Evolutionary conservation across 768 basidiomycete species (phyloP), one percentile per base, ranked within the genome.

Genomic region (Suillus plorans): DNA sequence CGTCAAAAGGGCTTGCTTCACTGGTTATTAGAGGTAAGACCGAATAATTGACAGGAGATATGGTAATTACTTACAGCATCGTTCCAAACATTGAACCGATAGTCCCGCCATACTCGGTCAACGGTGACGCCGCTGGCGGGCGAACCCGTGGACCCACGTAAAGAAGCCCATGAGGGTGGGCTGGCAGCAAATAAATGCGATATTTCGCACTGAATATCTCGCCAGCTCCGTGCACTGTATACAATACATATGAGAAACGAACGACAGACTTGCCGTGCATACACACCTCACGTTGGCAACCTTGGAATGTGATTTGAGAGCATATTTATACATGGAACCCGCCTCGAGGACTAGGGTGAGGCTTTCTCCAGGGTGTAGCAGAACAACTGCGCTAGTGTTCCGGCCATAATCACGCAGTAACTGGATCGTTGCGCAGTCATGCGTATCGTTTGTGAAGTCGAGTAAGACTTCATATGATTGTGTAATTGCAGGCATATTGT

Each of bases 231-330:
- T 42, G 87, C 89, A 41, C 89, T 90, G 72, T 18, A 25, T 41
- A 63, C 16, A 22, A 8, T 45, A 39, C 36, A 39, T 36, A 58
- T 59, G 62, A 68, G 62, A 57, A 45, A 52, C 34, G 64, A 61
- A 25, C 25, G 20, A 45, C 25, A 25, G 8, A 61, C 45, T 62
- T 16, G 68, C 37, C 7, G 16, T 58, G 18, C 22, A 63, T 31
- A 63, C 88, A 70, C 75, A 90, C 89, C 87, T 88, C 75, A 91
- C 83, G 72, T 87, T 86, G 64, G 84, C 87, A 36, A 90, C 88
- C 70, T 86, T 87, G 59, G 84, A 83, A 67, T 81, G 83, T 66
- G 82, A 81, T 74, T 89, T 90, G 64, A 91, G 77, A 42, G 86
- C 88, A 73, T 91, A 90, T 70, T 84, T 83, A 79, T 91, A 91